Evolutionary conservation across 2,329 filamentous ascomycete genomes (phyloP), one percentile per base, ranked within the genome.

Genomic region (Hirsutella rhossiliensis): DNA sequence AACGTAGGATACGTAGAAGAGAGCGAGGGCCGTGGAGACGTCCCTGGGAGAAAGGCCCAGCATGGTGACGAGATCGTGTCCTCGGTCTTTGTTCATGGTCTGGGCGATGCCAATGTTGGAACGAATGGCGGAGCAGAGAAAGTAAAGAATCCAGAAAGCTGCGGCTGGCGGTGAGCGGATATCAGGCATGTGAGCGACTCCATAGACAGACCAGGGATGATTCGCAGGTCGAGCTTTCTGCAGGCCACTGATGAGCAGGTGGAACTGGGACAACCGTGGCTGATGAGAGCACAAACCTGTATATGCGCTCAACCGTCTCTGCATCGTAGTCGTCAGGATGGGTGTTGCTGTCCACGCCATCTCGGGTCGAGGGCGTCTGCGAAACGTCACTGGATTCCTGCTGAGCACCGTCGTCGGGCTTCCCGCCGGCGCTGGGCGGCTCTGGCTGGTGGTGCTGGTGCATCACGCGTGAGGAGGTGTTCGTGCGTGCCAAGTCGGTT

Each of bases 91-190:
- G 64, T 95, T 95, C 88, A 95, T 95, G 2, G 88, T 95, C 66
- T 95, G 87, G n/a, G 88, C 85, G 52, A 95, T 80, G 48, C 87
- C 87, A 51, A 95, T 86, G 63, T 94, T 95, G 55, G 87, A 92
- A 43, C 87, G 81, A 56, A 95, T 92, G 48, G 87, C 88, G 0
- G 87, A 92, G 71, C 87, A 92, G 50, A 95, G 75, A 59, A 95
- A 95, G 67, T 95, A 95, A 15, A 95, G 73, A 15, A 82, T 62
- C 88, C 88, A 95, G 63, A 95, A 90, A 28, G 88, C 86, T 74
- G 48, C n/a, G 9, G 23, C 11, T 19, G 13, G 12, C 11, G 18
- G n/a, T 40, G 11, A 29, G 27, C 27, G 27, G 13, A 34, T 12
- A 34, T 34, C n/a, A 4, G 12, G 31, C 12, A 13, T 12, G n/a